Base-by-base conservation (phyloP, 2,329 filamentous ascomycete genomes). In the Pyrenochaeta sp. region DNA sequence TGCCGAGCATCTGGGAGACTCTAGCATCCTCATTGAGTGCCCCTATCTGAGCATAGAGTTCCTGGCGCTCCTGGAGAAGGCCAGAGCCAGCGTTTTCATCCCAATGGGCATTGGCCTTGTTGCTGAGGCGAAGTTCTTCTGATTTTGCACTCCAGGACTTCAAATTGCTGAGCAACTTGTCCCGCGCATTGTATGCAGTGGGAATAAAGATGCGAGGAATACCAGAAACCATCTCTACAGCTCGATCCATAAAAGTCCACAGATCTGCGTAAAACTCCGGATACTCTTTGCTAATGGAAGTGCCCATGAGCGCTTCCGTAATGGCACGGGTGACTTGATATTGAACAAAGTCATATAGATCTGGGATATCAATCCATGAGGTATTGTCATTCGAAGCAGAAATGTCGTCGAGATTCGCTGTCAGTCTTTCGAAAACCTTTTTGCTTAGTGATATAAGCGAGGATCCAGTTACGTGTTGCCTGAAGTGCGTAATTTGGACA, bases 191-290 rank as follows among this genome's bases (percentile, higher is more conserved):
- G 14, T 57, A 44, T 0, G 55, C 44, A 34, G 29, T 30, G 6
- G 57, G 31, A 0, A 43, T 42, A 1, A 55, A 2, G 19, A 48
- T 48, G 1, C 46, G 46, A 3, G 54, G 55, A 2, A 59, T 28
- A 2, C 55, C 51, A 44, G 5, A 59, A 37, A 3, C 39, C n/a
- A 7, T 51, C 48, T 1, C 48, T 57, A 14, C 37, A 24, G n/a
- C 14, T 59, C 55, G 2, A 59, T 59, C 30, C 51, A 48, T 1
- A 34, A n/a, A n/a, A n/a, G n/a, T 43, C 55, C 55, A 59, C 11
- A 55, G 23, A 3, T 59, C 55, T 6, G 24, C 10, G 6, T 48
- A 38, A 0, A 59, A n/a, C 1, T 11, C 17, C 6, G 55, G 51
- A 2, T 57, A 53, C 4, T 11, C 39, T 0, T 44, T 27, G 1